Evolutionary conservation across 2,329 filamentous ascomycete genomes (phyloP).

Genomic region (Hypoxylon rubiginosum): DNA sequence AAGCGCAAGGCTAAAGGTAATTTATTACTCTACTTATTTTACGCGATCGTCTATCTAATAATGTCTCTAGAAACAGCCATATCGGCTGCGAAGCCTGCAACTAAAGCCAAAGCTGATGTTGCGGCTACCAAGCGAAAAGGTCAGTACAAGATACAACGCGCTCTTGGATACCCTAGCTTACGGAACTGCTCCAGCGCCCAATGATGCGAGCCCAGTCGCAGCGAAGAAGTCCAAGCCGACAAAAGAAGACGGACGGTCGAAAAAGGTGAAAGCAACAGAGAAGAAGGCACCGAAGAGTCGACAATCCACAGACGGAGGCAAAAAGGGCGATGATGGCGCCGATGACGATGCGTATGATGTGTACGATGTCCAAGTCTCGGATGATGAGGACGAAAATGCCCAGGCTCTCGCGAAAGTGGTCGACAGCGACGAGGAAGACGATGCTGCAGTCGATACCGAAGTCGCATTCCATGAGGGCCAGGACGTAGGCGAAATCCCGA

Average conservation of each 20-base stretch:
- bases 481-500: conserved; percentile 65
- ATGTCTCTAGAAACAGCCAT: conserved; percentile 45
- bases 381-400: conserved; percentile 58
- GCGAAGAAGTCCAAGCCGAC: conserved; percentile 62
- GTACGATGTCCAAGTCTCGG: conserved; percentile 44
- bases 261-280: conserved; percentile 46
- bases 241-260: conserved; percentile 45
- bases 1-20: conserved; percentile 53
- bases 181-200: conserved; percentile 52
- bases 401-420: conserved; percentile 62
- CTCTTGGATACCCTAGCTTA: conserved; percentile 42
- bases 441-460: conserved; percentile 51
- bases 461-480: conserved; percentile 62
- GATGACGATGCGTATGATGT: conserved; percentile 56
- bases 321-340: conserved; percentile 45
- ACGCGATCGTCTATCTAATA: conserved; percentile 18
- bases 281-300: conserved; percentile 44
- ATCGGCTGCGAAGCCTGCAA: conserved; percentile 53
- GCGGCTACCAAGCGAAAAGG: conserved; percentile 56
- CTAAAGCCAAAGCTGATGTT: conserved; percentile 51
- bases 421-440: conserved; percentile 60
- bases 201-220: conserved; percentile 60
- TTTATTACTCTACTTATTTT: not conserved
- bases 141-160: conserved; percentile 35
- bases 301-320: conserved; percentile 44